Conservation (phyloP, 306 rosid genomes). For the Lupinus albus region DNA sequence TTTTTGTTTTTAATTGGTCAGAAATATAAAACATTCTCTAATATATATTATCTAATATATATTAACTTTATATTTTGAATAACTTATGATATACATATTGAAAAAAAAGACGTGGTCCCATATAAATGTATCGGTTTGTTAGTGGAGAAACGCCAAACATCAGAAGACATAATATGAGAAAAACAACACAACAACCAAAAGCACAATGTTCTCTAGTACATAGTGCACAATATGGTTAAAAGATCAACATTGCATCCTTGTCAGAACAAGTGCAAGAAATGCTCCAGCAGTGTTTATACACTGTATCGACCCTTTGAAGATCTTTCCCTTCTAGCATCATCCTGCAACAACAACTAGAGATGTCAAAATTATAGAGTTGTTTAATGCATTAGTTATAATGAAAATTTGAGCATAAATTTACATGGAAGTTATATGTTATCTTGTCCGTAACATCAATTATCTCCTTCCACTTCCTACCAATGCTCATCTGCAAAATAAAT, state of each 20-base stretch:
- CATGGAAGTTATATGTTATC: constrained; percentile 78
- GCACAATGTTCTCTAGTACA: constrained; percentile 18
- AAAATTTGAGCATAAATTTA: constrained; percentile 41
- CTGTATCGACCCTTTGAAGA: constrained; percentile 70
- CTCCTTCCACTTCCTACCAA: constrained; percentile 99
- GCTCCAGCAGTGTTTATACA: constrained; percentile 46
- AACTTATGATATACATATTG: too few species aligned
- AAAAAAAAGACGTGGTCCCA: too few species aligned
- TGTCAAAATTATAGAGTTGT: constrained; percentile 38
- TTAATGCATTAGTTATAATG: neutral
- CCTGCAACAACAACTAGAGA: constrained; percentile 61
- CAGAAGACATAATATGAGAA: too few species aligned
- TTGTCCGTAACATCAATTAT: constrained; percentile 71
- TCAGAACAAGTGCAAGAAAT: constrained; percentile 32
- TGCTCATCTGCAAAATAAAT: constrained; percentile 69
- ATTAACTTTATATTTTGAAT: too few species aligned
- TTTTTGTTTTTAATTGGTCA: too few species aligned
- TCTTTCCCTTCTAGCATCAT: constrained; percentile 73
- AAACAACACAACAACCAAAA: constrained; percentile 23
- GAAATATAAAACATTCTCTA: too few species aligned
- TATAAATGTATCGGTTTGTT: too few species aligned
- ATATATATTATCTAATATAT: too few species aligned
- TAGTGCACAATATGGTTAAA: constrained; percentile 25
- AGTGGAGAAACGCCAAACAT: too few species aligned
- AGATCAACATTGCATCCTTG: constrained; percentile 31